Conservation (phyloP, 2,329 filamentous ascomycete genomes). For the Clonostachys rosea region DNA sequence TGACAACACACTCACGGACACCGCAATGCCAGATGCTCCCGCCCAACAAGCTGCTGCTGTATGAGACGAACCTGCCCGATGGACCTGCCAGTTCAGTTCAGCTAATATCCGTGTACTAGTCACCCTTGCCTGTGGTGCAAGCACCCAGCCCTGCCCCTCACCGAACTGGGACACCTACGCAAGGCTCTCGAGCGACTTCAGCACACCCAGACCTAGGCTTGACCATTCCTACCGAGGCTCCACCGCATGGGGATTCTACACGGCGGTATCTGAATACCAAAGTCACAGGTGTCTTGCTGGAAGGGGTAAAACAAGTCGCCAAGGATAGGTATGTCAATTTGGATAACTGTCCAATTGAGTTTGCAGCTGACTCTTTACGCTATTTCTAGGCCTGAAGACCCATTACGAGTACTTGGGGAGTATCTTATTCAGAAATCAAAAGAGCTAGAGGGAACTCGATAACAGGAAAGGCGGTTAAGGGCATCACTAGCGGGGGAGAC, state of each 20-base stretch:
- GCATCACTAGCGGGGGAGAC: not conserved
- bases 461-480: not conserved
- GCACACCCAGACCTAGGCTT: conserved; percentile 48
- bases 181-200: conserved; percentile 50
- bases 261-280: conserved; percentile 69
- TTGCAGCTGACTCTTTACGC: not conserved
- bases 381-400: conserved; percentile 55
- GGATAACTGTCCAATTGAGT: not conserved
- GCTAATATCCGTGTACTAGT: conserved; percentile 17
- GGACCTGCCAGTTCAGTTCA: not conserved
- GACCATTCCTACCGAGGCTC: conserved; percentile 54
- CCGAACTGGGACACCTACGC: conserved; percentile 44
- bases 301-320: conserved; percentile 71
- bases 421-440: conserved; percentile 64
- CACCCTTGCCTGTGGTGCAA: conserved; percentile 26
- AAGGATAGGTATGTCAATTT: conserved; percentile 61
- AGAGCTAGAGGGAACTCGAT: conserved; percentile 48
- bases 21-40: conserved; percentile 37
- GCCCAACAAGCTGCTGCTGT: conserved; percentile 33
- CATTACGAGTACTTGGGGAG: conserved; percentile 65
- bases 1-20: conserved; percentile 24
- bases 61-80: conserved; percentile 8
- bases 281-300: conserved; percentile 62
- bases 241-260: conserved; percentile 62
- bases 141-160: conserved; percentile 34